Evolutionary conservation across 345 rosid genomes (phyloP).

Genomic region (Gossypioides kirkii): DNA sequence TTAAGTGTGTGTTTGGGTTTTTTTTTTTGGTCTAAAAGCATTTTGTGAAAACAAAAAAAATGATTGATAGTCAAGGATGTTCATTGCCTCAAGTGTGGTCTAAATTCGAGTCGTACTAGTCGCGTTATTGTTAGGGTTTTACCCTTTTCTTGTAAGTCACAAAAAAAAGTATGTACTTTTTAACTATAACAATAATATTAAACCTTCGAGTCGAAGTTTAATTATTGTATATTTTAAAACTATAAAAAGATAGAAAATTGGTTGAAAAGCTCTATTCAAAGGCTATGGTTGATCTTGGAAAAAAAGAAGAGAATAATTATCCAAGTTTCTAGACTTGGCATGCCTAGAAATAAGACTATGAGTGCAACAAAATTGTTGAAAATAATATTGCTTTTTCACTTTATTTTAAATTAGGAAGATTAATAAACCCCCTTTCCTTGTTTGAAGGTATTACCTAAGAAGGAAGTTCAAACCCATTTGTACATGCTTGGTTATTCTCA

Average conservation of each 20-base stretch:
- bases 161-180: too few species aligned
- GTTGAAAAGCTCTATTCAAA: neutral
- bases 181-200: neutral
- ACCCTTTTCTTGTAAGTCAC: too few species aligned
- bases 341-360: neutral
- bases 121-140: too few species aligned
- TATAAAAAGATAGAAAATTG: too few species aligned
- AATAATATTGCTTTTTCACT: neutral
- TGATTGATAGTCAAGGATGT: too few species aligned
- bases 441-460: neutral
- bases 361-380: neutral
- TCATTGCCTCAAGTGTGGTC: too few species aligned
- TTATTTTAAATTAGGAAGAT: neutral
- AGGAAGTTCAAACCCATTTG: neutral
- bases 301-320: neutral
- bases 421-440: neutral
- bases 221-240: neutral
- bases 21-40: too few species aligned
- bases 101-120: too few species aligned
- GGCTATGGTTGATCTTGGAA: neutral
- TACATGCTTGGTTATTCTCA: neutral
- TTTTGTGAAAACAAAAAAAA: too few species aligned
- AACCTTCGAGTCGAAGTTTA: neutral
- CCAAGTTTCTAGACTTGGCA: constrained; percentile 4
- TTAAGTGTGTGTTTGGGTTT: too few species aligned